These are phyloP conservation scores for Phialophora macrospora DNA, from an alignment of 2,329 filamentous ascomycete species.

Conservation along the genomic window DNA sequence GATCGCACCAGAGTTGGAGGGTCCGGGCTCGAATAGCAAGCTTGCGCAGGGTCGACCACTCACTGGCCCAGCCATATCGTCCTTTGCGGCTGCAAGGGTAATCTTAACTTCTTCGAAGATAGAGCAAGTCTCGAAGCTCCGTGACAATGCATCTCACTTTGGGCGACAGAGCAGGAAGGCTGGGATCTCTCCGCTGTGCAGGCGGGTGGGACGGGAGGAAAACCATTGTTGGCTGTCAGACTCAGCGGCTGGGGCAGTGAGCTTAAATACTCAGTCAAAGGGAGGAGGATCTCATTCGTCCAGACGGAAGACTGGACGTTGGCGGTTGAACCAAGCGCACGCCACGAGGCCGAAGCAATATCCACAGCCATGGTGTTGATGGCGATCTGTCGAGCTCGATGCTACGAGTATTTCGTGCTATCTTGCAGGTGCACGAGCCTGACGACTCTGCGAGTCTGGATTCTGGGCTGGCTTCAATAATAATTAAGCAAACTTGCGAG, in stretches of 20 bases:
- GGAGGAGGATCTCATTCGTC: slow-evolving; percentile 2
- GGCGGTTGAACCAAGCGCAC: slow-evolving; percentile 9
- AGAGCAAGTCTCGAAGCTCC: slow-evolving; percentile 2
- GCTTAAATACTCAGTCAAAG: not conserved
- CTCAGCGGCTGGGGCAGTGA: not conserved
- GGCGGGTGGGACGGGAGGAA: not conserved
- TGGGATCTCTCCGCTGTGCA: not conserved
- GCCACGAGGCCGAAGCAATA: not conserved
- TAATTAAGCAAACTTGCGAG: not conserved
- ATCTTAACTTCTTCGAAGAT: slow-evolving; percentile 8
- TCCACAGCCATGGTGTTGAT: not conserved
- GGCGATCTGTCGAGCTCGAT: not conserved
- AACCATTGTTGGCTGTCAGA: not conserved
- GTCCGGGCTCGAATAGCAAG: slow-evolving; percentile 11
- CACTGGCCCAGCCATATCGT: not conserved
- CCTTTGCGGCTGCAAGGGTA: not conserved
- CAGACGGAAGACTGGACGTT: not conserved
- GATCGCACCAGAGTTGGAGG: slow-evolving; percentile 1
- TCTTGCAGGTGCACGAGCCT: too few relatives aligned
- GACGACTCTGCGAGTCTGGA: not conserved
- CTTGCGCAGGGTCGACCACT: slow-evolving; percentile 7
- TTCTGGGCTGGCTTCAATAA: not conserved
- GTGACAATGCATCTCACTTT: not conserved
- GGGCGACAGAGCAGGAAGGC: slow-evolving; percentile 1
- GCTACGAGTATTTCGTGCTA: too few relatives aligned